Evolutionary conservation across 2,329 filamentous ascomycete species (phyloP).

Genomic region (Nothophoma quercina): DNA sequence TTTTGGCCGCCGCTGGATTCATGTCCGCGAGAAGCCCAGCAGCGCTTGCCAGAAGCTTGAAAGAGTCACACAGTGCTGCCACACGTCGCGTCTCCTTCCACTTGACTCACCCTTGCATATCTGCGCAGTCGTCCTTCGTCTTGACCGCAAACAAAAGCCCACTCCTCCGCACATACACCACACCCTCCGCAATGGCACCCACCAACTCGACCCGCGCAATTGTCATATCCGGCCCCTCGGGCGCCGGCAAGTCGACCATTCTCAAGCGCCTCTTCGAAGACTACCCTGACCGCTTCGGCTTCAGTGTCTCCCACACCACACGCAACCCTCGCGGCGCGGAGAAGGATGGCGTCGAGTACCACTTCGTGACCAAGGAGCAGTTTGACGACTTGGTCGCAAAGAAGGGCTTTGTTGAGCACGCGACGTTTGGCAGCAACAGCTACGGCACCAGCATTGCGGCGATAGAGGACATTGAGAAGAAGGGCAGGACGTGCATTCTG

Average conservation of each 20-base stretch:
- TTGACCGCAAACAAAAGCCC: background rate
- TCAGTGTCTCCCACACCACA: slow-evolving; percentile 75
- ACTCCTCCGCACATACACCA: background rate
- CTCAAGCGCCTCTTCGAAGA: slow-evolving; percentile 74
- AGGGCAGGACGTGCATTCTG: slow-evolving; percentile 78
- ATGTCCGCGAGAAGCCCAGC: slow-evolving; percentile 23
- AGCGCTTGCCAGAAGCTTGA: slow-evolving; percentile 17
- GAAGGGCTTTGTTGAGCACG: slow-evolving; percentile 84
- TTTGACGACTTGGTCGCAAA: slow-evolving; percentile 62
- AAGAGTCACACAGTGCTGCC: slow-evolving; percentile 4
- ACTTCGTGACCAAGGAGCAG: slow-evolving; percentile 65
- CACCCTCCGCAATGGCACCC: slow-evolving; percentile 20
- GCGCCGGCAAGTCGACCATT: slow-evolving; percentile 83
- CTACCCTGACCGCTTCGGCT: slow-evolving; percentile 71
- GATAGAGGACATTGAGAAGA: slow-evolving; percentile 75
- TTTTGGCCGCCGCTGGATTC: slow-evolving; percentile 37
- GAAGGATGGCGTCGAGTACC: slow-evolving; percentile 79
- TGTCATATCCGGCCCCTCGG: slow-evolving; percentile 81
- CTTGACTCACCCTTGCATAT: slow-evolving; percentile 8
- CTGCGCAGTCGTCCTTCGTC: background rate
- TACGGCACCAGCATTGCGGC: slow-evolving; percentile 87
- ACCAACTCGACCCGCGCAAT: slow-evolving; percentile 52
- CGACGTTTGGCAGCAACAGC: slow-evolving; percentile 82
- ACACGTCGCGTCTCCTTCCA: slow-evolving; percentile 3
- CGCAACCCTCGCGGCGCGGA: slow-evolving; percentile 78